These are phyloP conservation scores for Leishmania arabica DNA, from an alignment of 208 protist genomes.

Conservation along the genomic window DNA sequence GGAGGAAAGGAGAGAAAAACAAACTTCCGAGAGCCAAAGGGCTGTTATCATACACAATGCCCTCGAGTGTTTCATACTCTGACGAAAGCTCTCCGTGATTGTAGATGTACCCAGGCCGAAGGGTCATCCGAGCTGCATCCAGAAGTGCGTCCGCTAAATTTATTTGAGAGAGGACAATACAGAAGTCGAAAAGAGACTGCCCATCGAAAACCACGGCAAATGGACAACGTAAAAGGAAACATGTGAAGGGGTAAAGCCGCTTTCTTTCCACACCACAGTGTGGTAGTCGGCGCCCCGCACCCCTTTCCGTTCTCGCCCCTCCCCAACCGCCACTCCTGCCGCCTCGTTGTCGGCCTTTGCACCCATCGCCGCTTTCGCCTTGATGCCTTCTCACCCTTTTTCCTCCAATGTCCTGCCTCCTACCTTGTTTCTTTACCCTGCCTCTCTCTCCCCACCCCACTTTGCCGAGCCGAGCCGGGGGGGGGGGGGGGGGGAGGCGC, in stretches of 20 bases:
- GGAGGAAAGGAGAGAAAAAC: too few species aligned
- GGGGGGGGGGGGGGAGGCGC: background rate
- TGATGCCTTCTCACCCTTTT: slow-evolving; percentile 10
- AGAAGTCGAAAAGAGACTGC: background rate
- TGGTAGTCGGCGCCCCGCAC: background rate
- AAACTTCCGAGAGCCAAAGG: background rate
- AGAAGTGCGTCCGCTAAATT: background rate
- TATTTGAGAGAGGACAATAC: background rate
- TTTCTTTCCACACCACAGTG: too few species aligned
- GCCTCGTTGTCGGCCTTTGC: background rate
- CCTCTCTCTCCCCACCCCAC: background rate
- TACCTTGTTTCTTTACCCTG: background rate
- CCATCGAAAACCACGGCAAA: background rate
- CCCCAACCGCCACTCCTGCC: background rate
- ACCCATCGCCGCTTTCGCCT: background rate
- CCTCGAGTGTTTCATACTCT: too few species aligned
- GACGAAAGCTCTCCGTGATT: too few species aligned
- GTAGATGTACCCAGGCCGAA: background rate
- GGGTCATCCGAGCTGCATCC: background rate
- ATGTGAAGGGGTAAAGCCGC: background rate
- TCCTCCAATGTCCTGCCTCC: background rate
- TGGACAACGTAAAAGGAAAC: background rate
- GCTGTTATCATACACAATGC: too few species aligned
- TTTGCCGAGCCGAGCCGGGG: background rate
- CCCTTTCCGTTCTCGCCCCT: background rate